Evolutionary conservation across 495 filamentous ascomycete genomes (phyloP).

Genomic region (Aspergillus ellipticus): DNA sequence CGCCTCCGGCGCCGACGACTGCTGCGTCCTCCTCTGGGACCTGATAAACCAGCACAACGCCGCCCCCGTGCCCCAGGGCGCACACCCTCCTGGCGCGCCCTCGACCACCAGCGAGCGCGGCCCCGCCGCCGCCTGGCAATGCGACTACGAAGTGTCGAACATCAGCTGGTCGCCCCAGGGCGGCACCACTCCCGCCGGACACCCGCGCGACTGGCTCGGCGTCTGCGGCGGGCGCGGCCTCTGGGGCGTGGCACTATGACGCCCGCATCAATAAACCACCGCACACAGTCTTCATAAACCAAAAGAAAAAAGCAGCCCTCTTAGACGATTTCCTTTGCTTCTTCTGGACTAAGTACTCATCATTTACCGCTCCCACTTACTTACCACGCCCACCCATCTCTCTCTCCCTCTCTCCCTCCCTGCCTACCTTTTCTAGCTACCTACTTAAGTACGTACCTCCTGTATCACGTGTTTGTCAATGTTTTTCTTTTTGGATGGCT

Average conservation of each 20-base stretch:
- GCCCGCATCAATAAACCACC: constrained; percentile 6
- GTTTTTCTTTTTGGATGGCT: not conserved
- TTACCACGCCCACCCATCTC: too few relatives aligned
- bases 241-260: constrained; percentile 77
- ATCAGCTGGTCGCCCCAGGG: constrained; percentile 90
- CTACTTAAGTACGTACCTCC: not conserved
- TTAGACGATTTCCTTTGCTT: not conserved
- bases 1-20: constrained; percentile 90
- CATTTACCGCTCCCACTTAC: too few relatives aligned
- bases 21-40: constrained; percentile 89
- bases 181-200: constrained; percentile 53
- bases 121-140: constrained; percentile 84
- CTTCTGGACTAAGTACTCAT: too few relatives aligned
- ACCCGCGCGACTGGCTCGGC: constrained; percentile 88
- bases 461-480: not conserved
- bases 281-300: too few relatives aligned
- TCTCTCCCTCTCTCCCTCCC: not conserved
- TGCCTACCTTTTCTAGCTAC: not conserved
- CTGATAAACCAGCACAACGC: constrained; percentile 66
- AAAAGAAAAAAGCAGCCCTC: constrained; percentile 1
- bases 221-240: constrained; percentile 88
- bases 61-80: constrained; percentile 39
- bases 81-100: constrained; percentile 32
- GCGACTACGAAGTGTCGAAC: constrained; percentile 94
- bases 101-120: constrained; percentile 48